phyloP scores from a whole-genome alignment of 2,329 filamentous ascomycete genomes.

The Colletotrichum sp. region DNA sequence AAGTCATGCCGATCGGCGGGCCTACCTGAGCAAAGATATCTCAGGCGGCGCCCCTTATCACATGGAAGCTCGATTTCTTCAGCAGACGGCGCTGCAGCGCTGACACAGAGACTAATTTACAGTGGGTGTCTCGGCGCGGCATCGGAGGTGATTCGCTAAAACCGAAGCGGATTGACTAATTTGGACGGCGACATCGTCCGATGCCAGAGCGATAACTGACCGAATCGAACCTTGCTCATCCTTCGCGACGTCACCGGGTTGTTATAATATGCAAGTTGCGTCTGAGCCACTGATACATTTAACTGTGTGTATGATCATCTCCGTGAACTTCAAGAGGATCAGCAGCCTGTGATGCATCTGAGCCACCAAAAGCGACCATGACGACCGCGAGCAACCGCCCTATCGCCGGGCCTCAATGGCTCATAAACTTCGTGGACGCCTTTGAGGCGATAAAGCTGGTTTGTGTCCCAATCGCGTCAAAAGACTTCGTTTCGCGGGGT shows the following conservation, averaged over 20 bases:
- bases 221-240: neutral
- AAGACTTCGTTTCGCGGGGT: accelerated
- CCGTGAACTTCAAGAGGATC: accelerated
- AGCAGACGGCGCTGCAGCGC: neutral
- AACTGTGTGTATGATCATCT: neutral
- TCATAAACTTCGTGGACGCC: neutral
- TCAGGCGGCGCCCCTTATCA: neutral
- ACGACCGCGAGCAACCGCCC: neutral
- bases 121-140: neutral
- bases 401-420: neutral
- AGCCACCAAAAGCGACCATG: neutral
- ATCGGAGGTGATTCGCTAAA: neutral
- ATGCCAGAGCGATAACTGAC: neutral
- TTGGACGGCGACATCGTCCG: neutral
- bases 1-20: neutral
- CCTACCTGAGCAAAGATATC: neutral
- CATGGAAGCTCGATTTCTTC: neutral
- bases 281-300: neutral
- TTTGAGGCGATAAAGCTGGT: conserved; percentile 12
- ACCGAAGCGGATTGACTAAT: neutral
- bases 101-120: neutral
- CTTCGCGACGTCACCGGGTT: neutral
- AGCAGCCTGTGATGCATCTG: neutral
- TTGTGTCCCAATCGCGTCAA: neutral
- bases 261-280: neutral